Evolutionary conservation across 2,329 filamentous ascomycete species (phyloP).

Genomic region (Furcasterigmium furcatum): DNA sequence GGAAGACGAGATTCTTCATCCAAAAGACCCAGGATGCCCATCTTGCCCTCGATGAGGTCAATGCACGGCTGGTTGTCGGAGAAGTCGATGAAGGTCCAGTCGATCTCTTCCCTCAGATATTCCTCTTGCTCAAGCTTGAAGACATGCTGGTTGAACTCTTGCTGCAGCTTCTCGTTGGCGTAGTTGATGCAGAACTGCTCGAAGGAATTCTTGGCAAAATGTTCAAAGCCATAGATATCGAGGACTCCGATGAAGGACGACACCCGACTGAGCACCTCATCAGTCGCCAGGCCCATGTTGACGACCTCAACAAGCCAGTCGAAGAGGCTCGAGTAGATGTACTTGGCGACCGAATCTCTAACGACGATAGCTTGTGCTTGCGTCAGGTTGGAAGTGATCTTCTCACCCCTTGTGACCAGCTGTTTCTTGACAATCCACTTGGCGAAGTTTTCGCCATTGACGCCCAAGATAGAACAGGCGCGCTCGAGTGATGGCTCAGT

Average conservation of each 20-base stretch:
- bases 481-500: conserved; percentile 78
- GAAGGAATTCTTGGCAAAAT: conserved; percentile 99
- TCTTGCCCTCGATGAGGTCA: conserved; percentile 94
- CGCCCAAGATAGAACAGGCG: conserved; percentile 82
- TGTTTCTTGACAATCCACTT: conserved; percentile 99
- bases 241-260: conserved; percentile 94
- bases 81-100: conserved; percentile 99
- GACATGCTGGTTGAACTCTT: conserved; percentile 98
- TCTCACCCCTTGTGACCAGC: conserved; percentile 91
- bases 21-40: conserved; percentile 86
- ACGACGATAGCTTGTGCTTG: conserved; percentile 93
- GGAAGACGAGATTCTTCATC: conserved; percentile 96
- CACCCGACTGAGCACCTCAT: conserved; percentile 79
- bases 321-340: conserved; percentile 96
- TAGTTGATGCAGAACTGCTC: conserved; percentile 99
- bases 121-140: conserved; percentile 99
- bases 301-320: conserved; percentile 99
- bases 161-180: conserved; percentile 97
- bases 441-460: conserved; percentile 80
- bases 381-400: conserved; percentile 93
- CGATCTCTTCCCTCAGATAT: conserved; percentile 92
- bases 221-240: conserved; percentile 99
- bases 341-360: conserved; percentile 95
- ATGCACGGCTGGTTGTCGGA: conserved; percentile 99
- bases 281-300: conserved; percentile 84